A percentile compares a stretch with the other conserved stretches of the same genome.
Conservation (phyloP, 176 grass and related monocot genomes). For the Phoenix roebelenii region DNA sequence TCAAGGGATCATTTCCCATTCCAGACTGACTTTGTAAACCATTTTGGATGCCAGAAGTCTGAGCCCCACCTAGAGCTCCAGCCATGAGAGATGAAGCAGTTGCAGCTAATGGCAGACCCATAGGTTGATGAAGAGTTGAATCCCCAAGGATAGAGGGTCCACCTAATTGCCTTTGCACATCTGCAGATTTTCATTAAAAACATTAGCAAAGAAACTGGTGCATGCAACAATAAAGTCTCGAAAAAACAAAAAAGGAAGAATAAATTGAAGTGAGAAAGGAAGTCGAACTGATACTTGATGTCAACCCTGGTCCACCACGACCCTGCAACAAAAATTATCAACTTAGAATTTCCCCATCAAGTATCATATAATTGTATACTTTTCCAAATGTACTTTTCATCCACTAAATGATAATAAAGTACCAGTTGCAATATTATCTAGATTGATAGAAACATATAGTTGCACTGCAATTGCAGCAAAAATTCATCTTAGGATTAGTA, state of each 20-base stretch:
- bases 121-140: constrained; percentile 49
- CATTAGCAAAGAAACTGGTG: constrained; percentile 8
- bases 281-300: constrained; percentile 49
- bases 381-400: no score
- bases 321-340: constrained; percentile 47
- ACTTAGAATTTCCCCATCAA: background rate
- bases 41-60: constrained; percentile 55
- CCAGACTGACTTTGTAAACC: constrained; percentile 60
- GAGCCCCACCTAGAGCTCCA: constrained; percentile 61
- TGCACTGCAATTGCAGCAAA: no score
- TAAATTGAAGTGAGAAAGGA: background rate
- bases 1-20: constrained; percentile 78
- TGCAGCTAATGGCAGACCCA: constrained; percentile 70
- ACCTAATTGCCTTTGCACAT: constrained; percentile 45
- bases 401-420: no score
- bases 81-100: constrained; percentile 69
- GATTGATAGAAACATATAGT: no score
- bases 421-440: no score
- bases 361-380: no score
- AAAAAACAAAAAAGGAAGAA: constrained; percentile 1
- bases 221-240: constrained; percentile 17
- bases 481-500: no score
- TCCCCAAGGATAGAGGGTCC: constrained; percentile 34
- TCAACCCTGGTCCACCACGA: constrained; percentile 89
- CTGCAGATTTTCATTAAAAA: constrained; percentile 28